Conservation (phyloP, 2,329 filamentous ascomycete genomes). For the Aspergillus glaucus region DNA sequence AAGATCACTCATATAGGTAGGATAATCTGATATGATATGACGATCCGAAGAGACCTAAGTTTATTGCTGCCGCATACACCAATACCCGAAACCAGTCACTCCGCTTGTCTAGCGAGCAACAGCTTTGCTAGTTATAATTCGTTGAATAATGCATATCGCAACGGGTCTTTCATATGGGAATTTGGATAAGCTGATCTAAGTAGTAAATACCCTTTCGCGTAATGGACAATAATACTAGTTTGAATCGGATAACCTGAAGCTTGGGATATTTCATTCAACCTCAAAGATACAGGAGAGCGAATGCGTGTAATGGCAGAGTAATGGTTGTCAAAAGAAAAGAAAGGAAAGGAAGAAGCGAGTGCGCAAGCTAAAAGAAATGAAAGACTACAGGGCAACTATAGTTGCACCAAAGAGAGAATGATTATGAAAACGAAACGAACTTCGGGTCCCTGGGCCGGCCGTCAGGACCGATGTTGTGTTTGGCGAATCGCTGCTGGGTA, state of each 20-base stretch:
- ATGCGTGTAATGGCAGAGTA: not conserved
- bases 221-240: not conserved
- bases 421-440: slow-evolving; percentile 82
- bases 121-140: not conserved
- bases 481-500: slow-evolving; percentile 78
- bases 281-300: not conserved
- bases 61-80: not conserved
- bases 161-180: not conserved
- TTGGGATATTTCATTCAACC: not conserved
- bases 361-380: slow-evolving; percentile 1
- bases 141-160: not conserved
- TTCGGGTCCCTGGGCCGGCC: slow-evolving; percentile 86
- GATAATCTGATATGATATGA: slow-evolving; percentile 7
- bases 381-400: not conserved
- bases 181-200: not conserved
- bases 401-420: not conserved
- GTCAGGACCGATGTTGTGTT: slow-evolving; percentile 81
- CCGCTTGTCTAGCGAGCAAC: not conserved
- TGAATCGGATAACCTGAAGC: not conserved
- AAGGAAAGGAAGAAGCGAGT: slow-evolving; percentile 2
- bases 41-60: slow-evolving; percentile 1
- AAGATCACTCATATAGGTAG: not conserved
- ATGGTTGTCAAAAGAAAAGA: slow-evolving; percentile 1
- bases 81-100: not conserved
- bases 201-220: not conserved